Conservation (phyloP, 1,284 basidiomycete species). For the Thelephora terrestris region DNA sequence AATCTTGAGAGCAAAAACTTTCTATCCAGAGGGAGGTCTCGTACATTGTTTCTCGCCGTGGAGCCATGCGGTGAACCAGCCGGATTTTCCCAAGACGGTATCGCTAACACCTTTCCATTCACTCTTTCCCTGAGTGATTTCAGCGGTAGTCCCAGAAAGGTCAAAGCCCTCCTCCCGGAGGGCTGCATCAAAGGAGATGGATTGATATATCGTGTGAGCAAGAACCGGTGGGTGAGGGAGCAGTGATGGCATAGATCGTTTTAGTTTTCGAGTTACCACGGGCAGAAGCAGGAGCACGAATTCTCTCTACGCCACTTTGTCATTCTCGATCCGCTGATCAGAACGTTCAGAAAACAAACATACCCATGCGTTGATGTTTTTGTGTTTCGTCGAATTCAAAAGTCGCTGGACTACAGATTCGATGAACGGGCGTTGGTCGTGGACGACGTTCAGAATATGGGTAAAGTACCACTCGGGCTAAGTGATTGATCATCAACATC, state of each 20-base stretch:
- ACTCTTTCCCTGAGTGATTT: conserved; percentile 1
- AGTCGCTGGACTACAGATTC: conserved; percentile 68
- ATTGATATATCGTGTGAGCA: conserved; percentile 93
- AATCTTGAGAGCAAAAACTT: neutral
- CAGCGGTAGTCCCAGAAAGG: conserved; percentile 38
- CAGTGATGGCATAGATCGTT: conserved; percentile 64
- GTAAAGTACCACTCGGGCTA: conserved; percentile 98
- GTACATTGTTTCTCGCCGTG: conserved; percentile 78
- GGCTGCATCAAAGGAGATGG: conserved; percentile 79
- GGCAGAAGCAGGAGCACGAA: conserved; percentile 68
- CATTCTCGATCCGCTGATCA: conserved; percentile 2
- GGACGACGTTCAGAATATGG: conserved; percentile 75
- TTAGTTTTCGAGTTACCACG: conserved; percentile 61
- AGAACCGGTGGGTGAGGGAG: conserved; percentile 75
- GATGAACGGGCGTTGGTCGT: conserved; percentile 76
- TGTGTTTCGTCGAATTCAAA: conserved; percentile 50
- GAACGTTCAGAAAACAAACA: conserved; percentile 14
- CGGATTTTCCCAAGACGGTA: conserved; percentile 69
- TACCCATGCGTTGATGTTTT: conserved; percentile 68
- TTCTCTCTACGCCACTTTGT: conserved; percentile 47
- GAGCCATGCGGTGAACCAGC: conserved; percentile 90
- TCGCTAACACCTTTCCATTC: conserved; percentile 74
- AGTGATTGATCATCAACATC: neutral
- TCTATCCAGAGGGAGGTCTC: conserved; percentile 20
- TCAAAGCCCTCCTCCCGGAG: conserved; percentile 70